Base-by-base conservation (phyloP, 441 rosid genomes). In the Populus trichocarpa region DNA sequence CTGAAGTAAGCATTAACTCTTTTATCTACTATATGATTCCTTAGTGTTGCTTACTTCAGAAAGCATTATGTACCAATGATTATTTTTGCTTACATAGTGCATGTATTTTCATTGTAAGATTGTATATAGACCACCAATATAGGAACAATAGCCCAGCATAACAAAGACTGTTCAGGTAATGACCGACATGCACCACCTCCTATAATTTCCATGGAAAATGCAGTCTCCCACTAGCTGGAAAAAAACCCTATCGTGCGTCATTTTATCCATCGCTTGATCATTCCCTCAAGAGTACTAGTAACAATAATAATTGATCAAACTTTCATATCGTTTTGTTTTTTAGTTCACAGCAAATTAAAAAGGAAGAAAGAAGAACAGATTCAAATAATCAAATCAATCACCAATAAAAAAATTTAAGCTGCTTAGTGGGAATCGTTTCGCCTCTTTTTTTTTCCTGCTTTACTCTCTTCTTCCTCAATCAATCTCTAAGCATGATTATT, bases 21-120 rank as follows among this genome's bases (percentile, higher is more conserved):
- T 36, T 8, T 38, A 5, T 42, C 35, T 65, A 66, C 22, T 40
- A 32, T 75, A 53, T 35, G 53, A 53, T 68, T n/a, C 69, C 69
- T 70, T 42, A 61, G 74, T 70, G 80, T 63, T 38, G 75, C 69
- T 77, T 71, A 71, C 70, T 40, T 70, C 70, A 77, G 63, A 77
- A 64, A 63, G 46, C 80, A 77, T 42, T 77, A 70, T 57, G 32
- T 9, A 32, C 25, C 46, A 69, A 69, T 69, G 57, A 69, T 69
- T 40, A 36, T 69, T 76, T 46, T 28, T 69, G 20, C 42, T 65
- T 11, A 42, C 61, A 69, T 36, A 77, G 20, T 59, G 63, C 26
- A 36, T 61, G 50, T 59, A 36, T 70, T 70, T 53, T 12, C 78
- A 46, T 4, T 20, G 40, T 3, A 11, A 40, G 46, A 11, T 3